These are phyloP conservation scores for Penicillium psychrofluorescens DNA, from an alignment of 495 filamentous ascomycete genomes.

Conservation along the genomic window DNA sequence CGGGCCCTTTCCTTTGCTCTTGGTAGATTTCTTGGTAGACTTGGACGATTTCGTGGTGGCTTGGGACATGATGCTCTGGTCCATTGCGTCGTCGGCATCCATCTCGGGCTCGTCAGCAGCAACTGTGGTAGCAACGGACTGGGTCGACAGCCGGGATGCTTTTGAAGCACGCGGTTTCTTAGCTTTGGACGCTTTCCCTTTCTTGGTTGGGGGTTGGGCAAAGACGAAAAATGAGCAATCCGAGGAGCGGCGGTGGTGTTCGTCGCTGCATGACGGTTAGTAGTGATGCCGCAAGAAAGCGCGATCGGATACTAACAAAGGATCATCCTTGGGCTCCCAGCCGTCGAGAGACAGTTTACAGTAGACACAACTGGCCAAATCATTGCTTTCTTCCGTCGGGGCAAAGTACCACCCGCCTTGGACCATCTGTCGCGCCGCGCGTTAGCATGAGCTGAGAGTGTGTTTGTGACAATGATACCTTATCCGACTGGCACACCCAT, in stretches of 20 bases:
- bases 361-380: constrained; percentile 83
- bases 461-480: constrained; percentile 44
- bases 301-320: constrained; percentile 51
- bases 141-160: constrained; percentile 61
- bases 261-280: constrained; percentile 52
- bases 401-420: constrained; percentile 92
- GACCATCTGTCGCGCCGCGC: constrained; percentile 57
- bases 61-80: constrained; percentile 60
- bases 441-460: constrained; percentile 3
- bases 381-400: constrained; percentile 68
- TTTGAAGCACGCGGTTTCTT: constrained; percentile 60
- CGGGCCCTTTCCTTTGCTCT: constrained; percentile 27
- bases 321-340: constrained; percentile 88
- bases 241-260: constrained; percentile 72
- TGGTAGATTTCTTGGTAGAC: constrained; percentile 40
- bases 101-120: constrained; percentile 47
- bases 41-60: constrained; percentile 41
- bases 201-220: constrained; percentile 30
- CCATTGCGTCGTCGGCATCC: constrained; percentile 48
- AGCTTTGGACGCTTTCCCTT: constrained; percentile 34
- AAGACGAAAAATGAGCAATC: constrained; percentile 76
- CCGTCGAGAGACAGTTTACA: constrained; percentile 80
- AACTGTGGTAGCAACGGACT: constrained; percentile 47
- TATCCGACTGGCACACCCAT: constrained; percentile 79
- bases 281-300: constrained; percentile 14